Conservation (phyloP, 345 rosid species). For the Eucalyptus caleyi region DNA sequence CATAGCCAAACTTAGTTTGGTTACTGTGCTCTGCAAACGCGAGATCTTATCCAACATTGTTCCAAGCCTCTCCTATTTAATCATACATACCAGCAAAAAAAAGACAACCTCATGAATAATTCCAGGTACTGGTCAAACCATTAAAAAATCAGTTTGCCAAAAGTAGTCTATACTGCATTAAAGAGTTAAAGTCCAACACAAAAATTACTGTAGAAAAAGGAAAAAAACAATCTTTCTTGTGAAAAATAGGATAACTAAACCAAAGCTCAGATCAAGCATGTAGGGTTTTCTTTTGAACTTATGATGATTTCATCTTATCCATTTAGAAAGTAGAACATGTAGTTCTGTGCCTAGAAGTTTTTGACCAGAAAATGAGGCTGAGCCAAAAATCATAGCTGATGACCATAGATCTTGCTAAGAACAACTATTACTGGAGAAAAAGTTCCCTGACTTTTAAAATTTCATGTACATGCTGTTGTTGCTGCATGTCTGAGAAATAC, state of each 20-base stretch:
- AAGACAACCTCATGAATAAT: background rate
- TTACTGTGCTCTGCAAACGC: conserved; percentile 49
- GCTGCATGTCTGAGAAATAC: background rate
- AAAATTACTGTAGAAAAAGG: background rate
- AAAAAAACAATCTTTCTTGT: background rate
- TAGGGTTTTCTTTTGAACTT: background rate
- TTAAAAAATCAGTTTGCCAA: background rate
- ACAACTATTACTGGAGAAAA: background rate
- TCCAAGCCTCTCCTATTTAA: conserved; percentile 76
- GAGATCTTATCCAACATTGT: conserved; percentile 84
- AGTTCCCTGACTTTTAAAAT: background rate
- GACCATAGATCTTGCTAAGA: background rate
- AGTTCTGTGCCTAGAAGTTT: background rate
- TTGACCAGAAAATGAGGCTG: background rate
- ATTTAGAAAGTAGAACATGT: background rate
- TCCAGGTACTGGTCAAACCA: background rate
- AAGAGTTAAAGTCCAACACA: background rate
- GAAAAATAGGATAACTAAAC: background rate
- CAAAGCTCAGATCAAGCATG: background rate
- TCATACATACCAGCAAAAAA: background rate
- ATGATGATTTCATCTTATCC: background rate
- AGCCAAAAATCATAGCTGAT: background rate
- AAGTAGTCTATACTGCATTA: background rate
- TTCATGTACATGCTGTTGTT: background rate
- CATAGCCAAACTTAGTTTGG: conserved; percentile 38